A percentile compares a stretch with the other conserved stretches of the same genome.
Conservation (phyloP, 2,329 filamentous ascomycete species). For the Fusarium chaquense region DNA sequence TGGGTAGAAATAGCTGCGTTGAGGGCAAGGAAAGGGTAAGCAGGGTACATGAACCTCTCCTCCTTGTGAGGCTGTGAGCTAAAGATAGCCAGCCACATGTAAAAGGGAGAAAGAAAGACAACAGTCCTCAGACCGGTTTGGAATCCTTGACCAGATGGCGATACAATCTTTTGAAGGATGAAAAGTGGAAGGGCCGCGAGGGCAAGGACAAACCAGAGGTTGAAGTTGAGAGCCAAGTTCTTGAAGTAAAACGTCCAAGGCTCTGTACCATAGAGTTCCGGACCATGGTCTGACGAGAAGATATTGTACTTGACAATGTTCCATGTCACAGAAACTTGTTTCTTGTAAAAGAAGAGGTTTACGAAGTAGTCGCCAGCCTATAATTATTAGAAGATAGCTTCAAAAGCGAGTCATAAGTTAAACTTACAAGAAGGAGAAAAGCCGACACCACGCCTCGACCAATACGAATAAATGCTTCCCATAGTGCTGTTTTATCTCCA, state of each 20-base stretch:
- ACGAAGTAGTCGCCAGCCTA: slow-evolving; percentile 76
- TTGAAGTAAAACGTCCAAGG: slow-evolving; percentile 97
- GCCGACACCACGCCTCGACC: slow-evolving; percentile 75
- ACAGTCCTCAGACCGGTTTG: slow-evolving; percentile 80
- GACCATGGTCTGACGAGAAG: slow-evolving; percentile 83
- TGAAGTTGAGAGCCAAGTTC: slow-evolving; percentile 94
- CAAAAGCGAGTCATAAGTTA: rapidly evolving
- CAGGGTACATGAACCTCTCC: slow-evolving; percentile 98
- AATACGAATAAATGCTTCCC: slow-evolving; percentile 70
- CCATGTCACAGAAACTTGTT: slow-evolving; percentile 80
- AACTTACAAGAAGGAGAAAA: slow-evolving; percentile 75
- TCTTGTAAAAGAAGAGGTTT: slow-evolving; percentile 88
- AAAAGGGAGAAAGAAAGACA: slow-evolving; percentile 86
- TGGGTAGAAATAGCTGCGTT: slow-evolving; percentile 90
- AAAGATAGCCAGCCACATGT: slow-evolving; percentile 94
- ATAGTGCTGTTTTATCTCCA: slow-evolving; percentile 68
- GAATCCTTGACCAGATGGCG: slow-evolving; percentile 70
- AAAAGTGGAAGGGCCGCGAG: slow-evolving; percentile 80
- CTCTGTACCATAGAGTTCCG: slow-evolving; percentile 94
- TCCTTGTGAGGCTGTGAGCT: slow-evolving; percentile 96
- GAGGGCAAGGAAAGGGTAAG: slow-evolving; percentile 88
- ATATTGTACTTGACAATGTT: slow-evolving; percentile 98
- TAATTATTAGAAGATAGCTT: background rate
- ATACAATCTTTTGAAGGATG: slow-evolving; percentile 75
- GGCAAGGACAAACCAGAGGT: slow-evolving; percentile 90